Evolutionary conservation across 2,329 filamentous ascomycete species (phyloP).

Genomic region (Lasiodiplodia sp.): DNA sequence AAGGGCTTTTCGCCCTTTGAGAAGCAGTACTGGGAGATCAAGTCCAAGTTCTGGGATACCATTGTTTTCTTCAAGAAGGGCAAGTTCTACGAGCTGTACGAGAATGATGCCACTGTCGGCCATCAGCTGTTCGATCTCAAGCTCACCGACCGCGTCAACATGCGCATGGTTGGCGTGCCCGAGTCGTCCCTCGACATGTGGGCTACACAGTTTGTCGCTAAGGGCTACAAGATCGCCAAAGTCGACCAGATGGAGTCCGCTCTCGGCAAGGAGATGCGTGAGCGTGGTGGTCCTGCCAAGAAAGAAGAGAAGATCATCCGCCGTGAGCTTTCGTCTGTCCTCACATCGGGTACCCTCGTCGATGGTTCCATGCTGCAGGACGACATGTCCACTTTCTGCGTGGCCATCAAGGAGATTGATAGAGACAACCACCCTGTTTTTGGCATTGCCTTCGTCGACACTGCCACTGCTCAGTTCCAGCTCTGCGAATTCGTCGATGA

Average conservation of each 20-base stretch:
- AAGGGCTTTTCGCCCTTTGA: conserved; percentile 90
- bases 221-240: conserved; percentile 95
- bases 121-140: conserved; percentile 98
- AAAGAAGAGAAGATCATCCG: conserved; percentile 94
- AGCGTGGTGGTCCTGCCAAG: conserved; percentile 73
- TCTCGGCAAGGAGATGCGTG: conserved; percentile 97
- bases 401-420: conserved; percentile 80
- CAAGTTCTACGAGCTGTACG: conserved; percentile 98
- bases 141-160: conserved; percentile 96
- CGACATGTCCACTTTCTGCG: conserved; percentile 96
- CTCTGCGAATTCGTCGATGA: conserved; percentile 93
- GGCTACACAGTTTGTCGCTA: conserved; percentile 98
- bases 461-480: conserved; percentile 93
- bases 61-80: conserved; percentile 99
- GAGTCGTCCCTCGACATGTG: conserved; percentile 95
- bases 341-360: conserved; percentile 91
- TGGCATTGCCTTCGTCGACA: conserved; percentile 92
- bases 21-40: conserved; percentile 99
- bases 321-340: conserved; percentile 86
- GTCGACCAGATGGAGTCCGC: conserved; percentile 98
- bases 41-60: conserved; percentile 96
- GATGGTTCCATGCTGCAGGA: conserved; percentile 97
- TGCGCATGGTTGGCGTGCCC: conserved; percentile 99
- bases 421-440: conserved; percentile 80
- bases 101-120: conserved; percentile 95